Evolutionary conservation across 345 rosid genomes (phyloP), one percentile per base, ranked within the genome.

Genomic region (Dimocarpus longan): DNA sequence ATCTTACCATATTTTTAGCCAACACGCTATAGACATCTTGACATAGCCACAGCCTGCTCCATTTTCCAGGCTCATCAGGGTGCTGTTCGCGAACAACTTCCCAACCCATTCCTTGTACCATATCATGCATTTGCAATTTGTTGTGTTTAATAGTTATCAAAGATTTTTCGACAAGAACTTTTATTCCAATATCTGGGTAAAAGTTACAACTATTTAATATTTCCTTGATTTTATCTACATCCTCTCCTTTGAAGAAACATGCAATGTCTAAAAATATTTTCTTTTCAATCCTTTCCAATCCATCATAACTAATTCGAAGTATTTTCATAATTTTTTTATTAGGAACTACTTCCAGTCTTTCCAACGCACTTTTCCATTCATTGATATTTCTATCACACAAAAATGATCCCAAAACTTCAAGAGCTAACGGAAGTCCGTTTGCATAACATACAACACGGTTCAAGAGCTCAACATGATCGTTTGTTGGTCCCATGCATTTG

Each of bases 61-160:
- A 79, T 52, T 79, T 78, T 26, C 84, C 84, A 12, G 84, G 84
- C 64, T 84, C 78, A 52, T 72, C 66, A 48, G 13, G 52, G 48
- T 76, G 79, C 72, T 81, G 81, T 57, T 65, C 72, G 8, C 79
- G 77, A 62, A 32, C 37, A 32, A 32, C 37, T 32, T 32, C 37
- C 37, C 37, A 32, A 3, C 3, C 1, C 37, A 32, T 82, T 69
- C 77, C 80, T 76, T 74, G 75, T 24, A 85, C 79, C 62, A 82
- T 66, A 56, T 82, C 87, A 74, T 85, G 85, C 87, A 85, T 85
- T 68, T 70, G 5, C 77, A 85, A 46, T 69, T 71, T 76, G 73
- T 74, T 42, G 13, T 73, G 12, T 37, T 68, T 56, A 64, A 85
- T 78, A 44, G 66, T 79, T 65, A 85, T 39, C 46, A 85, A 71